phyloP scores from a whole-genome alignment of 352 stramenopile species.

The Phytopythium ostracodes region DNA sequence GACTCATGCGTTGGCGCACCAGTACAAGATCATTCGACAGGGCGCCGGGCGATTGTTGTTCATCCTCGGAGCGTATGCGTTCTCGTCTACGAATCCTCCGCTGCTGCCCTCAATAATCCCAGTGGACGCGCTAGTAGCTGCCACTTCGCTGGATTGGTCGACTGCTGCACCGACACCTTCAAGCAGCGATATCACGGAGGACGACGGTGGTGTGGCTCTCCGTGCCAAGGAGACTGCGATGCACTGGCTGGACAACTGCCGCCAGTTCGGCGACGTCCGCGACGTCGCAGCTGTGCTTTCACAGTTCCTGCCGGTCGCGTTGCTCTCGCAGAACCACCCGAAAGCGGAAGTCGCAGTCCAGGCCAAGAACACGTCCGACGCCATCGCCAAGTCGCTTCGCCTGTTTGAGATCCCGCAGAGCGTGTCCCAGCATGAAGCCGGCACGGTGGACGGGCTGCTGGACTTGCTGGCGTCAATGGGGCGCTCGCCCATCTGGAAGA shows the following conservation, averaged over 20 bases:
- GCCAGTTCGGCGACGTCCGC: constrained; percentile 40
- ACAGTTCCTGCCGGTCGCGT: constrained; percentile 54
- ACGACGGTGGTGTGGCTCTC: constrained; percentile 16
- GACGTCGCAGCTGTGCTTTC: constrained; percentile 44
- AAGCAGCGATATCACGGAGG: neutral
- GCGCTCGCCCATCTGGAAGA: constrained; percentile 54
- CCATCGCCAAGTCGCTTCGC: constrained; percentile 51
- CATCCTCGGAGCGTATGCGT: constrained; percentile 20
- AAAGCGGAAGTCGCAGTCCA: constrained; percentile 68
- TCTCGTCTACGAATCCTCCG: neutral
- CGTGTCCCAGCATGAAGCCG: constrained; percentile 12
- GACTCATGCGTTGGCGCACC: constrained; percentile 47
- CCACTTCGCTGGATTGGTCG: neutral
- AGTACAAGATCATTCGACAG: constrained; percentile 81
- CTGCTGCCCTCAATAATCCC: constrained; percentile 7
- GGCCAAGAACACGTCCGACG: constrained; percentile 55
- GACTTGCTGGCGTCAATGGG: constrained; percentile 38
- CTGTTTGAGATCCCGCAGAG: constrained; percentile 19
- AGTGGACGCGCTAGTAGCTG: constrained; percentile 1
- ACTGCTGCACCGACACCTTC: neutral
- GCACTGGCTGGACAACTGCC: constrained; percentile 53
- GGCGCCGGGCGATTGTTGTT: constrained; percentile 53
- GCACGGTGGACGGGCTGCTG: constrained; percentile 25
- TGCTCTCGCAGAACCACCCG: constrained; percentile 60
- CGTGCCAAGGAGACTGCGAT: constrained; percentile 65